Base-by-base conservation (phyloP, 371 early-diverging fungal genomes). In the Mortierella sp. region DNA sequence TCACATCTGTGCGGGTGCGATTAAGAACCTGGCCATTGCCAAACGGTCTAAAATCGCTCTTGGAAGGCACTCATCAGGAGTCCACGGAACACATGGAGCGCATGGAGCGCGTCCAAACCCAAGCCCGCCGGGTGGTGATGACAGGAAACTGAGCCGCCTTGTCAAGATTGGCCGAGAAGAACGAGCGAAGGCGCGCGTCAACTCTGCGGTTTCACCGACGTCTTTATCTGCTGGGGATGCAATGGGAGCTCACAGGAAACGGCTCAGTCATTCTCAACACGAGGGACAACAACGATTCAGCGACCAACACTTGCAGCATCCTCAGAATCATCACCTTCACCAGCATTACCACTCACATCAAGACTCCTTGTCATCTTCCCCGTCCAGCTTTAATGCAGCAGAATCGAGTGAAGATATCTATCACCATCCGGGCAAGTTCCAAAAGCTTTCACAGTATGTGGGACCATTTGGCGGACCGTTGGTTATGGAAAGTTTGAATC, bases 161-260 rank as follows among this genome's bases (percentile, higher is more conserved):
- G 75, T 73, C 48, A 73, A 61, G 60, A 73, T 73, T 63, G 75
- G 75, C 7, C 62, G 59, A 1, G 64, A 73, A 28, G 75, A 67
- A 47, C 62, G 75, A 6, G 68, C 68, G 41, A 73, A 67, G 48
- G 68, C 60, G 3, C 50, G 73, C 23, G 55, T 30, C 19, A 50
- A 42, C 6, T 67, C 73, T 1, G 31, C 55, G 23, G 30, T 50
- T 2, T 56, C 69, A 1, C 56, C 66, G 0, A 52, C 62, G 4
- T 56, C 66, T 2, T 15, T 52, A n/a, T 26, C 71, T 4, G 1
- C n/a, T 5, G 31, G 50, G 23, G 64, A 64, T 14, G 12, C 28
- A 4, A 37, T 60, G 7, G 37, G 51, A 43, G 21, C 46, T 3
- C 54, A 56, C n/a, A 39, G 75, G 44, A 67, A 63, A 43, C 60